Percentiles rank a stretch among this genome's conserved stretches.
These are phyloP conservation scores for Rhizopus microsporus DNA, from an alignment of 371 early-diverging fungal genomes.

Conservation along the genomic window DNA sequence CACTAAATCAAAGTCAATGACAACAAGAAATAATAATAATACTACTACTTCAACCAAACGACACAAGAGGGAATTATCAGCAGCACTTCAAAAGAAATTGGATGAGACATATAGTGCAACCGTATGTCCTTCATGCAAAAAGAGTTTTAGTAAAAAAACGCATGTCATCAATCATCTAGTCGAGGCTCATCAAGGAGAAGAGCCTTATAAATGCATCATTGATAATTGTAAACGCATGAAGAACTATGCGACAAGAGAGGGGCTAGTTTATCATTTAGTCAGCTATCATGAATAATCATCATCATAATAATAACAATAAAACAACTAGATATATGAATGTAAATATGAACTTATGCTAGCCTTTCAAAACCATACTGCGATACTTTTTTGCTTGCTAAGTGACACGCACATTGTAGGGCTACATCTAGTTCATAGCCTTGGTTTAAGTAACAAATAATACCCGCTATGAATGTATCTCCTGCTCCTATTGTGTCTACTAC, in stretches of 20 bases:
- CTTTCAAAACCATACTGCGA: constrained; percentile 58
- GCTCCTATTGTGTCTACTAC: constrained; percentile 67
- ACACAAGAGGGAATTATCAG: constrained; percentile 10
- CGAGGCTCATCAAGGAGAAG: constrained; percentile 30
- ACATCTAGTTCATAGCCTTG: constrained; percentile 13
- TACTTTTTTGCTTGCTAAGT: constrained; percentile 64
- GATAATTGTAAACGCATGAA: constrained; percentile 27
- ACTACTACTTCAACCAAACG: neutral
- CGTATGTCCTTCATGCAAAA: constrained; percentile 28
- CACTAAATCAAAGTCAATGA: neutral
- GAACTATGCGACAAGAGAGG: constrained; percentile 35
- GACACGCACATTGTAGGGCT: constrained; percentile 53
- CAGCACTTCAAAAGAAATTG: constrained; percentile 15
- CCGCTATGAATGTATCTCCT: constrained; percentile 76
- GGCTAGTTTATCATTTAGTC: constrained; percentile 32
- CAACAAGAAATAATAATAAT: neutral
- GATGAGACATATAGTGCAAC: constrained; percentile 20
- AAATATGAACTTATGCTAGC: neutral
- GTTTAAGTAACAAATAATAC: constrained; percentile 47
- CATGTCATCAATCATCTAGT: constrained; percentile 35
- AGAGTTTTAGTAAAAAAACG: constrained; percentile 29
- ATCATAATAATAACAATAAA: neutral
- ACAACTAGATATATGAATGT: neutral
- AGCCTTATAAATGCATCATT: constrained; percentile 30
- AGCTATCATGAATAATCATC: constrained; percentile 24